Percentiles rank a stretch among this genome's conserved stretches.
These are phyloP conservation scores for Verticillium dahliae DNA, from an alignment of 2,329 filamentous ascomycete species.

Conservation along the genomic window DNA sequence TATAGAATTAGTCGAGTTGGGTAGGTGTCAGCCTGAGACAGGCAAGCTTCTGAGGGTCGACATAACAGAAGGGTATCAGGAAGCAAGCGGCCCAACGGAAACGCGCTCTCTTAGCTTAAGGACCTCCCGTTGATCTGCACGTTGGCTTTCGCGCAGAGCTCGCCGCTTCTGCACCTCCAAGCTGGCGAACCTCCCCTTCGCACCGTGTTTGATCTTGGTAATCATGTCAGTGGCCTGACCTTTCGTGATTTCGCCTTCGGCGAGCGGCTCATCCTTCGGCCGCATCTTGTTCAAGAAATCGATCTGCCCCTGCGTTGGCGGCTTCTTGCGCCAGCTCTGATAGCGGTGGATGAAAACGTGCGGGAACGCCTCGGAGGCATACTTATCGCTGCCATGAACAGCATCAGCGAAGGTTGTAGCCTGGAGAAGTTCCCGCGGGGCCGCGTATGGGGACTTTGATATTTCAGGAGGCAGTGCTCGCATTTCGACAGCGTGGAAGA, in stretches of 20 bases:
- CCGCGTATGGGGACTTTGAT: conserved; percentile 56
- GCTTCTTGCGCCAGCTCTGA: conserved; percentile 62
- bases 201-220: conserved; percentile 82
- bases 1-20: no score
- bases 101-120: conserved; percentile 44
- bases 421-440: conserved; percentile 61
- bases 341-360: conserved; percentile 58
- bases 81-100: conserved; percentile 44
- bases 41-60: no score
- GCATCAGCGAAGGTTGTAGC: conserved; percentile 64
- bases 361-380: conserved; percentile 60
- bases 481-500: conserved; percentile 34
- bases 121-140: conserved; percentile 28
- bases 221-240: conserved; percentile 87
- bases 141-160: conserved; percentile 27
- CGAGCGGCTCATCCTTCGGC: conserved; percentile 45
- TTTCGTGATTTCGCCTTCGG: conserved; percentile 57
- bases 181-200: conserved; percentile 53
- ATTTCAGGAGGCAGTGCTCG: conserved; percentile 36
- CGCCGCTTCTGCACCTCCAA: conserved; percentile 47
- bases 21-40: no score
- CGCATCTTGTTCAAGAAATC: conserved; percentile 63
- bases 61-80: background rate
- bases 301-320: conserved; percentile 61
- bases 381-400: conserved; percentile 80